Base-by-base conservation (phyloP, 345 rosid genomes). In the Eucalyptus curtisii region DNA sequence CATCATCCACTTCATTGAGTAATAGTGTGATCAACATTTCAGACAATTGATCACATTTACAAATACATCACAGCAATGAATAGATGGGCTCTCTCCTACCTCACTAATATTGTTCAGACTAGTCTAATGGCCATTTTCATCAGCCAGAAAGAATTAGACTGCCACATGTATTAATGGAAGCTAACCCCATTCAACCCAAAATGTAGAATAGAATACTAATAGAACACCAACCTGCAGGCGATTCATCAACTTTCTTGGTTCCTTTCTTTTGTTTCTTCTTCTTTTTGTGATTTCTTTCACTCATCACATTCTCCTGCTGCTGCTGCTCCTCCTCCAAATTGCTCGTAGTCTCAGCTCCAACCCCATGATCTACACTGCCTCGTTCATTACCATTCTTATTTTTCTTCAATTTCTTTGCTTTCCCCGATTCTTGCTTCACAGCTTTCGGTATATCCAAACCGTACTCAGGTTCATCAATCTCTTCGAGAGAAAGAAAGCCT, bases 401-500 rank as follows among this genome's bases (percentile, higher is more conserved):
- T 88, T 94, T 93, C 91, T 93, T 93, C 4, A 85, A 87, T 86
- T 91, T 93, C 37, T 66, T 57, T 20, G 86, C 88, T 89, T 87
- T 91, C 89, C 88, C 90, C 15, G 88, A 33, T 89, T 88, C 90
- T 64, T 52, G 91, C 91, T 90, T 92, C 47, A 86, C 92, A 33
- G 86, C 24, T 59, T 89, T 87, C 76, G 95, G 93, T 80, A 94
- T 84, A 52, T 76, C 91, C 47, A 96, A 89, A 52, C 89, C 91
- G 85, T 95, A 97, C 87, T 93, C 96, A 88, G 92, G 92, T 92
- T 94, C 98, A 85, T 96, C 97, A 90, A 97, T 93, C 94, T 97
- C 99, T 86, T 97, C 99, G 10, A 97, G 98, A 22, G 97, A 95
- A 89, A 94, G 97, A 93, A 97, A 52, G 55, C 55, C 55, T 52